A percentile compares a stretch with the other conserved stretches of the same genome.
These are phyloP conservation scores for Escovopsis sp. DNA, from an alignment of 2,329 filamentous ascomycete species.

Conservation along the genomic window DNA sequence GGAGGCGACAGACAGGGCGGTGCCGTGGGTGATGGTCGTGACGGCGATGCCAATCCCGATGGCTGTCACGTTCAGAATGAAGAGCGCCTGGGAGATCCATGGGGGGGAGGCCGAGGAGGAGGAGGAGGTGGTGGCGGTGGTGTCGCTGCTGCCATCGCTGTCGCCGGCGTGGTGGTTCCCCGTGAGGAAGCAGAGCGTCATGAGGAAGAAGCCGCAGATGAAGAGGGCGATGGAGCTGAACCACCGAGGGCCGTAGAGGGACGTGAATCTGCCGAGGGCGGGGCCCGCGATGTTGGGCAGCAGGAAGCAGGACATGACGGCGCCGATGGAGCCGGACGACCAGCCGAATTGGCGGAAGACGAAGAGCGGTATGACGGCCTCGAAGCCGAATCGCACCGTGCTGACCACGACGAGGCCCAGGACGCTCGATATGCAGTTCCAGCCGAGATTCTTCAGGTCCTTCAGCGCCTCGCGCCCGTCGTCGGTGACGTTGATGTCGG, in stretches of 20 bases:
- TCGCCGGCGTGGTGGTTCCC: conserved; percentile 1
- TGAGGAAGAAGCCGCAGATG: conserved; percentile 3
- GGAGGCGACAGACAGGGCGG: conserved; percentile 3
- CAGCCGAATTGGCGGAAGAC: conserved; percentile 5
- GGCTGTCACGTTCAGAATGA: conserved; percentile 2
- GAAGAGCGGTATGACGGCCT: conserved; percentile 4
- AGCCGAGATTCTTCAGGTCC: conserved; percentile 1
- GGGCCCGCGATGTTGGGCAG: conserved; percentile 3
- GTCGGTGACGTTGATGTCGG: neutral
- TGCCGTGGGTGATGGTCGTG: conserved; percentile 3
- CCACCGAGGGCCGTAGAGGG: conserved; percentile 3
- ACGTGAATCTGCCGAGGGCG: conserved; percentile 1
- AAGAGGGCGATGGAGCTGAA: conserved; percentile 3
- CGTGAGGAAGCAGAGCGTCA: conserved; percentile 1
- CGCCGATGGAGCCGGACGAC: conserved; percentile 1
- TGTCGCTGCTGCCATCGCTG: conserved; percentile 1
- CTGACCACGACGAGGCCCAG: conserved; percentile 1
- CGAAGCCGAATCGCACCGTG: conserved; percentile 2
- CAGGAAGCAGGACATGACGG: conserved; percentile 4
- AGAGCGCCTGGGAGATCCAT: neutral
- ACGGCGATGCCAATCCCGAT: conserved; percentile 3
- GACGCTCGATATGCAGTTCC: conserved; percentile 5
- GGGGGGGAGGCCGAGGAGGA: too few relatives aligned
- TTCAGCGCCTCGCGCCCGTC: neutral
- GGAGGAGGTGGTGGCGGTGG: too few relatives aligned